Percentiles rank a stretch among this genome's conserved stretches.
These are phyloP conservation scores for Hypoxylon sp. DNA, from an alignment of 2,329 filamentous ascomycete species.

Conservation along the genomic window DNA sequence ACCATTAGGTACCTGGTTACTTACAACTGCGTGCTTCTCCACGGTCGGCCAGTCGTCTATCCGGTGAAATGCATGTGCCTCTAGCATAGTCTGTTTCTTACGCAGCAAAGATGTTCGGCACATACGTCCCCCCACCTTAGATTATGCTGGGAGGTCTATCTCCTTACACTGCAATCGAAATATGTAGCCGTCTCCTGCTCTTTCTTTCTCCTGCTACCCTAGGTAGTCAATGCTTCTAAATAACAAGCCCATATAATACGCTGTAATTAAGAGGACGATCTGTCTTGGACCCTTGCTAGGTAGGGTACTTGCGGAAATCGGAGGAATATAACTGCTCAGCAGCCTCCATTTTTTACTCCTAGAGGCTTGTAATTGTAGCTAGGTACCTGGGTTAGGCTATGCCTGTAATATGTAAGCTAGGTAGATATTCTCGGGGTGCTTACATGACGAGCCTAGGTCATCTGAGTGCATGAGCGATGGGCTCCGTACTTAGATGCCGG, in stretches of 20 bases:
- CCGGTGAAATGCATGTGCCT: constrained; percentile 20
- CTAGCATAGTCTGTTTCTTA: neutral
- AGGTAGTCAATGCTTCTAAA: neutral
- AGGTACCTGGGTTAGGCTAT: neutral
- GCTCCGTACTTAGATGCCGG: constrained; percentile 15
- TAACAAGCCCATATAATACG: neutral
- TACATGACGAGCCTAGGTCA: neutral
- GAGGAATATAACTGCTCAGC: constrained; percentile 23
- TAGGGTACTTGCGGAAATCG: neutral
- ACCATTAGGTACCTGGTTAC: no score
- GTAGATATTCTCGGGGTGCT: neutral
- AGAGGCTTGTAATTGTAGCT: neutral
- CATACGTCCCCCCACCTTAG: constrained; percentile 1
- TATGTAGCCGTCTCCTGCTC: neutral
- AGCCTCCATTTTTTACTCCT: constrained; percentile 4
- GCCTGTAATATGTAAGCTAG: neutral
- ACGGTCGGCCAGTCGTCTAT: constrained; percentile 26
- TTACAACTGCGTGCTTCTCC: constrained; percentile 1
- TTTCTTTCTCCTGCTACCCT: neutral
- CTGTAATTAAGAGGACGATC: neutral
- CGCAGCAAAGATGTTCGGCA: constrained; percentile 24
- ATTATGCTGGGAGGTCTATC: neutral
- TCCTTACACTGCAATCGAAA: constrained; percentile 2
- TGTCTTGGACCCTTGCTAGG: constrained; percentile 16
- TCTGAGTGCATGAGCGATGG: neutral